phyloP scores from a whole-genome alignment of 257 asterid genomes.

The Solanum rostratum region DNA sequence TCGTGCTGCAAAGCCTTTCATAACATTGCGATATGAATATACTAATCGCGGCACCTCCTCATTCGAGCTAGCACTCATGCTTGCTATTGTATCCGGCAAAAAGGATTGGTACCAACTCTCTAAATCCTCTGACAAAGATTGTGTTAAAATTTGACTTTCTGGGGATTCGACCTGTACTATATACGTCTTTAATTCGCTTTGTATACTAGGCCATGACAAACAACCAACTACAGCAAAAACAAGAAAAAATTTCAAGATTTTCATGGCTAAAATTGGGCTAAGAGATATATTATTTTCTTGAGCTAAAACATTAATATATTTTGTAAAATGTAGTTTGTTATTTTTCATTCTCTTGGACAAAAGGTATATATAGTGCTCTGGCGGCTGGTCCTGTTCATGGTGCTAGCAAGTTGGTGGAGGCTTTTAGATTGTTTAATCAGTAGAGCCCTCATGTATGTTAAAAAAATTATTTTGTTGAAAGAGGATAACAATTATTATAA shows the following conservation, averaged over 20 bases:
- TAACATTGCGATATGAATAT: slow-evolving; percentile 6
- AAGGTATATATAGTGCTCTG: neutral
- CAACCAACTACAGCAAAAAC: neutral
- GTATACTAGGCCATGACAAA: neutral
- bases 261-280: neutral
- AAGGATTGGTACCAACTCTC: slow-evolving; percentile 18
- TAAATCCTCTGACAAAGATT: neutral
- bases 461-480: neutral
- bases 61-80: neutral
- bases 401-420: neutral
- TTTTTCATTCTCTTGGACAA: neutral
- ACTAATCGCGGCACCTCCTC: slow-evolving; percentile 1
- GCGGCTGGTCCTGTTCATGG: neutral
- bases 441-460: neutral
- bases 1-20: slow-evolving; percentile 21
- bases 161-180: slow-evolving; percentile 23
- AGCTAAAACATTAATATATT: neutral
- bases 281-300: neutral
- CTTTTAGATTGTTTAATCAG: neutral
- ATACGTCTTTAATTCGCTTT: slow-evolving; percentile 5
- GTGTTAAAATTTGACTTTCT: neutral
- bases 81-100: neutral
- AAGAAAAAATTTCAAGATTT: neutral
- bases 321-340: neutral
- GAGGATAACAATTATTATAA: neutral